Evolutionary conservation across 1,284 basidiomycete genomes (phyloP).

Genomic region (Schizophyllum amplum): DNA sequence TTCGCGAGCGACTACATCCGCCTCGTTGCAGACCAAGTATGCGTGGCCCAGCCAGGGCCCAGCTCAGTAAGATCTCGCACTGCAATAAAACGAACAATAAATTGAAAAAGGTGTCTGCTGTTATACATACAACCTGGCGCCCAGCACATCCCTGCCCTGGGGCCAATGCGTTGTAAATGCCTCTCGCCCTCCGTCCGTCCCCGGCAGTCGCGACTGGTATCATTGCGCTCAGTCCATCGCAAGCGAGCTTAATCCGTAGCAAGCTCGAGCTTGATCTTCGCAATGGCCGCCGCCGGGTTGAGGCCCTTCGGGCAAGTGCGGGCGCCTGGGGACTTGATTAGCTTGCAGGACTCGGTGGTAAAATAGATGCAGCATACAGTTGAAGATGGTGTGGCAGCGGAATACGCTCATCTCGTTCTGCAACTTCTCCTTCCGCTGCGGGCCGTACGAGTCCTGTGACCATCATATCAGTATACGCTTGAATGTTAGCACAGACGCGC

Average conservation of each 20-base stretch:
- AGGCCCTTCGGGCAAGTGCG: constrained; percentile 95
- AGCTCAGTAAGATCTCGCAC: background rate
- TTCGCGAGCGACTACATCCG: too few species aligned
- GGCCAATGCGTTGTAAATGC: background rate
- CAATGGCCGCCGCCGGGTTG: constrained; percentile 84
- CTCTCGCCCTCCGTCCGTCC: background rate
- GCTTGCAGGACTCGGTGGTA: background rate
- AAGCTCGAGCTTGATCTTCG: constrained; percentile 85
- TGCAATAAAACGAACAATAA: background rate
- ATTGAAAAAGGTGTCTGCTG: background rate
- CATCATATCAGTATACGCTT: too few species aligned
- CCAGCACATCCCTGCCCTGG: background rate
- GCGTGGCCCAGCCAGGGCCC: too few species aligned
- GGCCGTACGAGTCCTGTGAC: constrained; percentile 74
- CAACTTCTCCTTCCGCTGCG: constrained; percentile 83
- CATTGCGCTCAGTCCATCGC: too few species aligned
- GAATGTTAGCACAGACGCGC: background rate
- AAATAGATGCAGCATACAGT: constrained; percentile 47
- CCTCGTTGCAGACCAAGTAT: background rate
- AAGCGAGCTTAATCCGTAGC: constrained; percentile 72
- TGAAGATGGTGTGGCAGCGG: constrained; percentile 94
- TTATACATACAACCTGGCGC: background rate
- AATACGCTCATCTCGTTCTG: constrained; percentile 95
- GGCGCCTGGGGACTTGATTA: constrained; percentile 42
- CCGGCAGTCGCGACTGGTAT: background rate